Conservation (phyloP, 2,329 filamentous ascomycete species). For the Helicocarpus griseus region DNA sequence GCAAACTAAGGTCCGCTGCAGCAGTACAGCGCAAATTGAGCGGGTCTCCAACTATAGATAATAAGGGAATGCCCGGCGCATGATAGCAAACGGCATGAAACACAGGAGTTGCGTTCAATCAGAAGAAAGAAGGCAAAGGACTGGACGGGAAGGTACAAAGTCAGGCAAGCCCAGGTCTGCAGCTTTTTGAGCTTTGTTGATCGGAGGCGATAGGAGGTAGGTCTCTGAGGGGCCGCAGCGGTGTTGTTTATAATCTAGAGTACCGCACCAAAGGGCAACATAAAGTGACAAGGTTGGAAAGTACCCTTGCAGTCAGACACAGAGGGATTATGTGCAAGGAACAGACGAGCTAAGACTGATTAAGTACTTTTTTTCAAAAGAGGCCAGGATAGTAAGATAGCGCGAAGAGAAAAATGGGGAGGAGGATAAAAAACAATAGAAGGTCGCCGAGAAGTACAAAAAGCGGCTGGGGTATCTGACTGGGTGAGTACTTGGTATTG, state of each 20-base stretch:
- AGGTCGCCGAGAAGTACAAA: neutral
- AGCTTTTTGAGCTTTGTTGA: constrained; percentile 4
- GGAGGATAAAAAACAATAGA: neutral
- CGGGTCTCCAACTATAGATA: constrained; percentile 4
- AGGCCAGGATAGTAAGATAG: neutral
- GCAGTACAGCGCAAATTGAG: neutral
- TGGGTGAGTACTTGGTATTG: neutral
- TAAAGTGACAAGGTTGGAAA: constrained; percentile 1
- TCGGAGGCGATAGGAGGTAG: neutral
- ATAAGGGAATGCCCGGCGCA: neutral
- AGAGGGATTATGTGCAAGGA: neutral
- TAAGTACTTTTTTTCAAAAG: neutral
- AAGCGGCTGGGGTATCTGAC: neutral
- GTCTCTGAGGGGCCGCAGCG: constrained; percentile 5
- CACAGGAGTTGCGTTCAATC: neutral
- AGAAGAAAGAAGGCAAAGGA: neutral
- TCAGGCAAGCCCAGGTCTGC: neutral
- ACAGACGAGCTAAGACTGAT: constrained; percentile 2
- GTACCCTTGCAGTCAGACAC: neutral
- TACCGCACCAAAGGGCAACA: neutral
- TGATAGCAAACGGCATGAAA: neutral
- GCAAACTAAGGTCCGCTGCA: neutral
- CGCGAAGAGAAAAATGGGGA: neutral
- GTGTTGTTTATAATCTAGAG: constrained; percentile 5
- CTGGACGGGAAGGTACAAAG: neutral